Percentiles rank a stretch among this genome's conserved stretches.
phyloP scores from a whole-genome alignment of 371 early-diverging fungal species.

The Choanephora cucurbitarum region DNA sequence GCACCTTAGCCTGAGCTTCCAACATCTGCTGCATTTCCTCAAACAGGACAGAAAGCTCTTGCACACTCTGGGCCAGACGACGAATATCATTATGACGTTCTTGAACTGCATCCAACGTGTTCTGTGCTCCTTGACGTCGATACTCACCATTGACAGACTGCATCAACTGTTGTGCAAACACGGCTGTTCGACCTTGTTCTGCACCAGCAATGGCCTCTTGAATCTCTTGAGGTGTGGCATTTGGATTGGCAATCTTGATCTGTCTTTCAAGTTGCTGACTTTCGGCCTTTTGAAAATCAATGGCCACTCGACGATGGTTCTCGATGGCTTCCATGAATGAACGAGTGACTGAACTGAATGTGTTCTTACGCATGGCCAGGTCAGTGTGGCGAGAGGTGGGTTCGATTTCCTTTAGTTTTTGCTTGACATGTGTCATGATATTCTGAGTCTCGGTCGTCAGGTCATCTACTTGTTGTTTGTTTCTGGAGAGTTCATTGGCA shows the following conservation, averaged over 20 bases:
- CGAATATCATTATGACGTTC: slow-evolving; percentile 55
- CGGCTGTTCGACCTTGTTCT: slow-evolving; percentile 44
- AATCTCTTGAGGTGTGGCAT: slow-evolving; percentile 49
- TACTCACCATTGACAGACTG: slow-evolving; percentile 40
- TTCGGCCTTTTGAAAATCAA: slow-evolving; percentile 51
- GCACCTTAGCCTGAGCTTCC: slow-evolving; percentile 43
- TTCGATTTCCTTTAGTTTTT: slow-evolving; percentile 47
- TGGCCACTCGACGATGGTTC: slow-evolving; percentile 39
- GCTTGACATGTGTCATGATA: slow-evolving; percentile 47
- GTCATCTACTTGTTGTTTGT: slow-evolving; percentile 26
- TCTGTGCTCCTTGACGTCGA: slow-evolving; percentile 44
- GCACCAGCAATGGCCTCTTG: slow-evolving; percentile 47
- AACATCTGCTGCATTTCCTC: slow-evolving; percentile 50
- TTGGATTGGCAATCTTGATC: slow-evolving; percentile 51
- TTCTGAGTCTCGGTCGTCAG: slow-evolving; percentile 39
- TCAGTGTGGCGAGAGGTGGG: slow-evolving; percentile 45
- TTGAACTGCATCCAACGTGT: slow-evolving; percentile 49
- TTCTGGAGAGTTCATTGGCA: slow-evolving; percentile 34
- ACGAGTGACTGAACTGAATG: slow-evolving; percentile 44
- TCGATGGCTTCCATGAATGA: slow-evolving; percentile 51
- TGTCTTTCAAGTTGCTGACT: slow-evolving; percentile 46
- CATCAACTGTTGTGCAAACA: slow-evolving; percentile 51
- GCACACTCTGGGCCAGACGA: slow-evolving; percentile 45
- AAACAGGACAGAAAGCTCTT: slow-evolving; percentile 45
- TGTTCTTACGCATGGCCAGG: slow-evolving; percentile 48